Evolutionary conservation across 1,284 basidiomycete genomes (phyloP).

Genomic region (Cronartium quercuum): DNA sequence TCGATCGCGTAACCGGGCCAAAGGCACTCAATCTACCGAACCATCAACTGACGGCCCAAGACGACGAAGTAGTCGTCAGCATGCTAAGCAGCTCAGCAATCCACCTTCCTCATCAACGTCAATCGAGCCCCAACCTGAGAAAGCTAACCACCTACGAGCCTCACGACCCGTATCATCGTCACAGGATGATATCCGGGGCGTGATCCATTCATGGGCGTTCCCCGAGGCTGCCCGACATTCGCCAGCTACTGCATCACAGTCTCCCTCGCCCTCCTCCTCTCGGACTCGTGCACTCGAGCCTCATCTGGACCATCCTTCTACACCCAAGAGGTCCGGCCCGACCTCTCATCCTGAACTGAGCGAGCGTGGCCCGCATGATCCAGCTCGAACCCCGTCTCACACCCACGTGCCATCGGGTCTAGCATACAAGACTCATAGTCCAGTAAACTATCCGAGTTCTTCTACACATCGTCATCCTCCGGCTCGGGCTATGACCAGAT

Average conservation of each 20-base stretch:
- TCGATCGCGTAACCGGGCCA: background rate
- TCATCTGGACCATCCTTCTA: background rate
- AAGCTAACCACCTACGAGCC: background rate
- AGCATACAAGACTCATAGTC: background rate
- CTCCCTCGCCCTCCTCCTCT: background rate
- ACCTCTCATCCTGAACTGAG: background rate
- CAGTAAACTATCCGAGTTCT: background rate
- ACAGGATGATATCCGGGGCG: background rate
- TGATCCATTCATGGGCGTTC: background rate
- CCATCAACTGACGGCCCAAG: background rate
- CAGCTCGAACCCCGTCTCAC: background rate
- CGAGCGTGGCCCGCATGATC: too few relatives aligned
- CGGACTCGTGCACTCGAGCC: background rate
- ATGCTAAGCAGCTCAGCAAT: background rate
- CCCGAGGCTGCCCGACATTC: background rate
- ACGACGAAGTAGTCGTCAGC: background rate
- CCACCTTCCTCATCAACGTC: background rate
- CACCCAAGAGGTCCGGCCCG: background rate
- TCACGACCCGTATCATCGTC: background rate
- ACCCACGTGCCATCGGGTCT: background rate
- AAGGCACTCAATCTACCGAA: background rate
- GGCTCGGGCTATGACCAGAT: background rate
- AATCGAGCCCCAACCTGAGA: background rate
- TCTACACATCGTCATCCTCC: background rate
- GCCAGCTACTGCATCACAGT: background rate